A percentile compares a stretch with the other conserved stretches of the same genome.
Evolutionary conservation across 192 early-diverging fungal genomes (phyloP).

Genomic region (Mortierella alpina): DNA sequence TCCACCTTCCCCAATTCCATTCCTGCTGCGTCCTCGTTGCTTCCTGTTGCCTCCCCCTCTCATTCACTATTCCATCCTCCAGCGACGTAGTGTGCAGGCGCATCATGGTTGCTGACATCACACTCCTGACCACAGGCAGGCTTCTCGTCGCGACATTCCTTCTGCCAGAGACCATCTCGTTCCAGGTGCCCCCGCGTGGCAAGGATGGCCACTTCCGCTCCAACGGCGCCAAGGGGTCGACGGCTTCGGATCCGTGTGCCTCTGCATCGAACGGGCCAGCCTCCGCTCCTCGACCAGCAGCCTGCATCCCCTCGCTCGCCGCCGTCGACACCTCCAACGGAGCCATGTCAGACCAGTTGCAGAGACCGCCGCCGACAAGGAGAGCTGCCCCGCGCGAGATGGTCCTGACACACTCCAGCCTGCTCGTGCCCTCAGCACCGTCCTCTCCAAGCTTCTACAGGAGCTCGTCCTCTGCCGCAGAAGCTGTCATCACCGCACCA

Average conservation of each 20-base stretch:
- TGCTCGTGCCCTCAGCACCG: constrained; percentile 7
- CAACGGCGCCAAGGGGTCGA: constrained; percentile 16
- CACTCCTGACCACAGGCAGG: constrained; percentile 53
- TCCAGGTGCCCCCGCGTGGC: constrained; percentile 57
- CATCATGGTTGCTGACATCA: constrained; percentile 29
- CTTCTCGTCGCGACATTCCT: constrained; percentile 81
- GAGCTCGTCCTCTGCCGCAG: constrained; percentile 4
- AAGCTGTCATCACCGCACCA: constrained; percentile 30
- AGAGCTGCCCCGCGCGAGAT: not conserved
- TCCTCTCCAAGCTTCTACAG: constrained; percentile 29
- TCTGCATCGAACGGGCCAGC: not conserved
- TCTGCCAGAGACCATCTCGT: constrained; percentile 79
- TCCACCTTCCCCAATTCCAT: too few relatives aligned
- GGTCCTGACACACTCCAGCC: constrained; percentile 16
- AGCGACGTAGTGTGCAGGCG: not conserved
- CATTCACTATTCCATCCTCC: not conserved
- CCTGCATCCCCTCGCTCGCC: constrained; percentile 54
- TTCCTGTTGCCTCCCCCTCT: not conserved
- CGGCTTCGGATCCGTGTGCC: not conserved
- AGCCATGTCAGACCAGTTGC: constrained; percentile 19
- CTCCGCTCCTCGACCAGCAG: constrained; percentile 17
- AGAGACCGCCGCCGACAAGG: not conserved
- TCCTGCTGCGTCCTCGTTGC: not conserved
- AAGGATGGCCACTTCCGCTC: constrained; percentile 53
- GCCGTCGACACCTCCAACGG: constrained; percentile 52